Evolutionary conservation across 2,329 filamentous ascomycete species (phyloP), one percentile per base, ranked within the genome.

Genomic region (Rosellinia necatrix): DNA sequence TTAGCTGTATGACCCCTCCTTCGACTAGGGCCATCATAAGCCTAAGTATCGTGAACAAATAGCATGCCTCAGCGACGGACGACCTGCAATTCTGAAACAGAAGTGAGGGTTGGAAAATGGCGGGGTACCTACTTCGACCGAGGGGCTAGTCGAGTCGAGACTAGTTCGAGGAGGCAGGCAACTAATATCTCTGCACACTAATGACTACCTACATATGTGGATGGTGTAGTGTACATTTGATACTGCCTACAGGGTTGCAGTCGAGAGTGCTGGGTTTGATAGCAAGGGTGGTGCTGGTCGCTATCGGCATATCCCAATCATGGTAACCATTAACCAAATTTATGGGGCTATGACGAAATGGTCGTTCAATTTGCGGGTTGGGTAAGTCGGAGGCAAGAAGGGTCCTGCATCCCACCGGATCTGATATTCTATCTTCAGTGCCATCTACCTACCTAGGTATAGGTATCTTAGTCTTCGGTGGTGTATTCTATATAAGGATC

Each of bases 301-400:
- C 27, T 10, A 25, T 13, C 3, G 24, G 25, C n/a, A 21, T 4
- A 22, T 41, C 22, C 51, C 56, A 53, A 60, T 53, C 44, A 53
- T 2, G 22, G 12, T 21, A 9, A 9, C n/a, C 3, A 24, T 32
- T 13, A 35, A n/a, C 6, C 13, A 15, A 3, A 24, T 3, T n/a
- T 42, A 49, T 53, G 57, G 57, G 27, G 53, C 17, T 53, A 60
- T 60, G 58, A 60, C 58, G 53, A 48, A 58, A 60, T 58, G 8
- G 32, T 35, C 48, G 41, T 43, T 44, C 35, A 25, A 43, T 30
- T 42, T 30, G 49, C 49, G 58, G 53, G 58, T 57, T 56, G 53
- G 53, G 54, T 57, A 53, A 60, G 49, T 56, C 22, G 41, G 50
- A 54, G 58, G 54, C 34, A 58, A 50, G 46, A 58, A 60, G 58